Conservation (phyloP, 2,329 filamentous ascomycete genomes). For the Diaporthe batatas region DNA sequence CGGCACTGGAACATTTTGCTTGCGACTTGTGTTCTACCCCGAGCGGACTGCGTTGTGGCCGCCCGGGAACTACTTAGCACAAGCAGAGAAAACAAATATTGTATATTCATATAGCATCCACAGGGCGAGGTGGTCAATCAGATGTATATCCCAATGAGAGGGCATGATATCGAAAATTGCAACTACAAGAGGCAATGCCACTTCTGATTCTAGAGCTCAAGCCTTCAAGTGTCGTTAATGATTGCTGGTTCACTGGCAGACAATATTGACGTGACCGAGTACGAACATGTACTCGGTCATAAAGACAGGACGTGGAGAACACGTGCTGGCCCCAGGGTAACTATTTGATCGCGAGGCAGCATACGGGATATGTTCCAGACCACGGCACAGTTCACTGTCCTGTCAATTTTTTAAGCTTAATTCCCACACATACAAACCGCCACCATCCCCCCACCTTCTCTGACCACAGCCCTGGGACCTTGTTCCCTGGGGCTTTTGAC, state of each 20-base stretch:
- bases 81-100: conserved; percentile 3
- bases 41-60: background rate
- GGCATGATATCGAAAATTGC: background rate
- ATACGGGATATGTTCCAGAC: background rate
- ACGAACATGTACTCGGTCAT: background rate
- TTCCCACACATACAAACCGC: conserved; percentile 2
- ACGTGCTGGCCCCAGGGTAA: background rate
- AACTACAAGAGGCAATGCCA: background rate
- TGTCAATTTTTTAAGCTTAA: conserved; percentile 34
- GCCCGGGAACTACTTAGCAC: background rate
- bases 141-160: background rate
- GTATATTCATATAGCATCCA: conserved; percentile 4
- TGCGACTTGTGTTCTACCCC: background rate
- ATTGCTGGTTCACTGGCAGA: background rate
- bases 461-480: background rate
- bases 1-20: background rate
- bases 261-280: no score
- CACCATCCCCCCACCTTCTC: background rate
- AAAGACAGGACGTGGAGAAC: background rate
- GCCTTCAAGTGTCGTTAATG: no score
- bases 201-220: background rate
- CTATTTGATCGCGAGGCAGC: background rate
- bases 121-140: conserved; percentile 3
- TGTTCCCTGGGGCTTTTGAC: conserved; percentile 9
- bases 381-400: conserved; percentile 4